Evolutionary conservation across 2,329 filamentous ascomycete genomes (phyloP).

Genomic region (Daldinia eschscholtzii): DNA sequence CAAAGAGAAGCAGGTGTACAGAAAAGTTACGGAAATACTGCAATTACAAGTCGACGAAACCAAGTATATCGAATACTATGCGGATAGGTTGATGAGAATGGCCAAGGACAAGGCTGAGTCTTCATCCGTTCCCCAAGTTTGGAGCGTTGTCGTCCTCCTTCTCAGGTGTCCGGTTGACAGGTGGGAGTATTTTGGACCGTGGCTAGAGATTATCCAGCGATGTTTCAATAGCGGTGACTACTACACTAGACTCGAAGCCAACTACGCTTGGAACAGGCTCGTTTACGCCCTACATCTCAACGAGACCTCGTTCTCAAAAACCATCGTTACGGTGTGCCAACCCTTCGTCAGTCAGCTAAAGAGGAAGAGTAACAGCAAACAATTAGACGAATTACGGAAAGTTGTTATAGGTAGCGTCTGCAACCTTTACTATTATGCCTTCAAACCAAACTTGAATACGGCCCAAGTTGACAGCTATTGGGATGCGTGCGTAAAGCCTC

Average conservation of each 20-base stretch:
- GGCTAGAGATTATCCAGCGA: constrained; percentile 82
- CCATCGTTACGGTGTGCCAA: constrained; percentile 68
- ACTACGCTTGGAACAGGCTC: constrained; percentile 87
- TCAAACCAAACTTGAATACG: constrained; percentile 76
- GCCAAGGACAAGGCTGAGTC: constrained; percentile 72
- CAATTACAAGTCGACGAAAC: constrained; percentile 69
- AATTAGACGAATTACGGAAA: constrained; percentile 68
- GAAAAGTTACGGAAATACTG: constrained; percentile 74
- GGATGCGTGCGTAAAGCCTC: constrained; percentile 77
- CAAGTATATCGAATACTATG: constrained; percentile 77
- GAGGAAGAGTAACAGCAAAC: constrained; percentile 70
- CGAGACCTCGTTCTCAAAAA: constrained; percentile 68
- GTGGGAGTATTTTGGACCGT: constrained; percentile 81
- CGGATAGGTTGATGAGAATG: constrained; percentile 75
- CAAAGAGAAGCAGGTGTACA: constrained; percentile 75
- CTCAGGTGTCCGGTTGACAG: constrained; percentile 73
- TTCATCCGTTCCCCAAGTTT: constrained; percentile 83
- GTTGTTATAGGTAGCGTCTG: constrained; percentile 77
- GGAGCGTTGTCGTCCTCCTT: constrained; percentile 85
- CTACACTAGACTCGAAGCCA: constrained; percentile 79
- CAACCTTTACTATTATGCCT: constrained; percentile 84
- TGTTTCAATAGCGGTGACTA: constrained; percentile 86
- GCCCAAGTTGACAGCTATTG: constrained; percentile 81
- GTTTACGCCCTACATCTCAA: constrained; percentile 79
- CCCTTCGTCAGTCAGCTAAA: constrained; percentile 78